Evolutionary conservation across 345 rosid genomes (phyloP), one percentile per base, ranked within the genome.

Genomic region (Moricandia arvensis): DNA sequence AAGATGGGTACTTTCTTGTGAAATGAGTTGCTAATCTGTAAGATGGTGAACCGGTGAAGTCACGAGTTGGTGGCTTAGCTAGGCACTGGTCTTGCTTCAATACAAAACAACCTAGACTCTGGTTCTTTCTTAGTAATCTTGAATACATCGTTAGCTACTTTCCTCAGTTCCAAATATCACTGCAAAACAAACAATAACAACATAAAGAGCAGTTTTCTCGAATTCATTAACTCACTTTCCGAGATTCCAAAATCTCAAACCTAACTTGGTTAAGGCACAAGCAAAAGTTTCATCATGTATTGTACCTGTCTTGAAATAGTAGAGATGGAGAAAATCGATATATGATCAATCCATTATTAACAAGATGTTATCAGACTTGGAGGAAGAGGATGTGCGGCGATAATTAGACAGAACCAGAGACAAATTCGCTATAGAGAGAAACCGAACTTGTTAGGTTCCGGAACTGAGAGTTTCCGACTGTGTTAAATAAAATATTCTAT

Each of bases 81-180:
- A 66, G 72, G 68, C 66, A 75, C 68, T 82, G 89, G 58, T 87
- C 73, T 68, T 86, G 83, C 37, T 76, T 82, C 74, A 84, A 80
- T 33, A 85, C 54, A 49, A 79, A 81, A 74, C 82, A 81, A 74
- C 82, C 75, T 85, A 85, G 88, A 80, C 79, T 88, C 84, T 78
- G 93, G 79, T 69, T 83, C 79, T 84, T 86, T 78, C 73, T 84
- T 68, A 92, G 58, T 75, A 81, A 68, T 75, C 90, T 83, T 11
- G 87, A 82, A 83, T 85, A 90, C 97, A 95, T 94, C 26, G 83
- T 83, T 84, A 82, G 69, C 60, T 58, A 59, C 38, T 71, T n/a
- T 33, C 51, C 51, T 43, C 51, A 12, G 51, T 43, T 43, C 51
- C 51, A 4, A 43, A 6, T 1, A 45, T 45, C 51, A 45, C 51